Base-by-base conservation (phyloP, 768 basidiomycete species). In the Podaxis carcinomalis region DNA sequence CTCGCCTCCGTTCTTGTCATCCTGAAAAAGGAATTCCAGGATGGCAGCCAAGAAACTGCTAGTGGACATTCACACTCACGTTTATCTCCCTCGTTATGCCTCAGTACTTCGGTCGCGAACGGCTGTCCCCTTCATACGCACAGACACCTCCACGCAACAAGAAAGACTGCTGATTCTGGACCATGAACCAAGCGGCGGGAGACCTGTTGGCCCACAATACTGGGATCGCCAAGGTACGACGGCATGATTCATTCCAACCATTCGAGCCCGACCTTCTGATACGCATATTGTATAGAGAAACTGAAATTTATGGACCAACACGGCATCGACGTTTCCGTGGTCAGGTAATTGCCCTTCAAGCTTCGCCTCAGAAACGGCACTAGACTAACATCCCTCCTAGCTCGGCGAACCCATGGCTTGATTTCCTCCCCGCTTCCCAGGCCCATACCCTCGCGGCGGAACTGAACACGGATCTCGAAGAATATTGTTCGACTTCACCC, bases 371-470 rank as follows among this genome's bases (percentile, higher is more conserved):
- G 13, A 37, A 37, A n/a, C 19, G 25, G 4, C 21, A 14, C 21
- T 39, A 39, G 13, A 27, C 37, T 27, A 14, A 7, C 5, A 36
- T 13, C n/a, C 35, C 40, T 25, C 54, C 49, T 66, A 92, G 92
- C 70, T 83, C 90, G 25, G 93, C 93, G 27, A 95, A 95, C 68
- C 93, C 93, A 7, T 95, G 93, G 93, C 83, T 95, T 37, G 93
- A 95, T 72, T 95, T 94, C 68, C 80, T 95, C 23, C 72, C 87
- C 4, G 82, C 89, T 9, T 68, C 82, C 25, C 82, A 88, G 46
- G 93, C 93, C 7, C 78, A 81, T 52, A 68, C 70, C 11, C 80
- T 94, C 16, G 91, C 92, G 0, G 72, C 70, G n/a, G 81, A 87
- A 53, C 77, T 95, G 47, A 95, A 95, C 69, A 69, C 77, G 36